These are phyloP conservation scores for Chloranthus sessilifolius DNA, from an alignment of 164 flowering plant species.

Conservation along the genomic window DNA sequence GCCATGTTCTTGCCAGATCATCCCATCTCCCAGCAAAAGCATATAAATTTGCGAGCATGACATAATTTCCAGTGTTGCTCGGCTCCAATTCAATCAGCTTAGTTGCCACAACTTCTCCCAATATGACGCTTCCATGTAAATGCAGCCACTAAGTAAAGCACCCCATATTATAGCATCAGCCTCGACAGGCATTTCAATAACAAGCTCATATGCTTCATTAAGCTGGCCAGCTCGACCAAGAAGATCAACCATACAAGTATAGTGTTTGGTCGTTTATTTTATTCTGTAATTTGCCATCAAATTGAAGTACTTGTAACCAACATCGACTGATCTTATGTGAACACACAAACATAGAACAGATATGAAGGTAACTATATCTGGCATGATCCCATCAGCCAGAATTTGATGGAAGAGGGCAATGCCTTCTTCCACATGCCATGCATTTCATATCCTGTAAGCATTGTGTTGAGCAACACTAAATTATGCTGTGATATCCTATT, in stretches of 20 bases:
- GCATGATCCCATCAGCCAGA: conserved; percentile 36
- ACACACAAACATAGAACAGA: conserved; percentile 61
- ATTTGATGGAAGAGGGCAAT: conserved; percentile 44
- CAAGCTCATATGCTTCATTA: conserved; percentile 39
- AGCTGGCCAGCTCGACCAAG: conserved; percentile 53
- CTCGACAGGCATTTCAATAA: conserved; percentile 31
- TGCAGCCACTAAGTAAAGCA: conserved; percentile 62
- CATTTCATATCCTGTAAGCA: conserved; percentile 73
- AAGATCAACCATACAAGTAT: conserved; percentile 67
- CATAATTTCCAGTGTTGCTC: conserved; percentile 44
- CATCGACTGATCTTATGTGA: conserved; percentile 51
- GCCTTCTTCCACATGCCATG: conserved; percentile 65
- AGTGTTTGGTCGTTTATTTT: conserved; percentile 54
- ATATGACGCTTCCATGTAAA: conserved; percentile 33
- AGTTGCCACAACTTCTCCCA: conserved; percentile 54
- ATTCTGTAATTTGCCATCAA: conserved; percentile 39
- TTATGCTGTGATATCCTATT: conserved; percentile 35
- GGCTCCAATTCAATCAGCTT: conserved; percentile 52
- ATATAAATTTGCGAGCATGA: conserved; percentile 55
- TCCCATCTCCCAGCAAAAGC: conserved; percentile 54
- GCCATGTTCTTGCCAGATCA: conserved; percentile 46
- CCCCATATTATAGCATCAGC: conserved; percentile 61
- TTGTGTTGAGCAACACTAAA: conserved; percentile 53
- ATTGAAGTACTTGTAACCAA: conserved; percentile 37
- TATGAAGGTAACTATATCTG: conserved; percentile 60